Base-by-base conservation (phyloP, 2,329 filamentous ascomycete species). In the Verticillium isaacii region DNA sequence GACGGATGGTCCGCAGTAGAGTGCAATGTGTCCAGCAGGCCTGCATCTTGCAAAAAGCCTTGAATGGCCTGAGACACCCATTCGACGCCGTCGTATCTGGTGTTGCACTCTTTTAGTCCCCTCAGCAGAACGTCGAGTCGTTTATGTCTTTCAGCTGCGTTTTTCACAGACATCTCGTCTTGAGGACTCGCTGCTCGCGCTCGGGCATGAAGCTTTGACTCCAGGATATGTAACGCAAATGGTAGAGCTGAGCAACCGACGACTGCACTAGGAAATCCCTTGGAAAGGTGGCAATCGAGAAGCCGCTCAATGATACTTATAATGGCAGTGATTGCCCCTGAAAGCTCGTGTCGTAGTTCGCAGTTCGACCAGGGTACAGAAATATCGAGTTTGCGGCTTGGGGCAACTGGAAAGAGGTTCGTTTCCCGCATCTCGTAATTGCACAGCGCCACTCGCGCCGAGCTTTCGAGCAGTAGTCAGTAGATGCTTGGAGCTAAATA, bases 201-300 rank as follows among this genome's bases (percentile, higher is more conserved):
- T 56, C 0, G 34, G 34, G 9, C 9, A 36, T 73, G 72, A 17
- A 75, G 68, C 59, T 75, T 73, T 50, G 73, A 71, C 56, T 74
- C 73, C 1, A 75, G 65, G 8, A 74, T 72, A 60, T 74, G 69
- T 8, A 75, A 64, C 5, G 73, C 67, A 1, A 75, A 65, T 1
- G 73, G 73, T 2, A 76, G 59, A 2, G 74, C 72, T 1, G 71
- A 73, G 63, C 72, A 75, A 5, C 72, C 69, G 29, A 75, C 72
- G 2, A 79, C 78, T 63, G 77, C 81, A 14, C 82, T 77, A 2
- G 81, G 81, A 0, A 82, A 68, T 71, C 75, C 80, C 5, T 79
- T 74, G 6, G 74, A 77, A 2, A 81, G 72, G 1, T 75, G 74
- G 17, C 77, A 73, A 12, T 77, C 72, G 3, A 80, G 75, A 4